Evolutionary conservation across 176 grass and related monocot genomes (phyloP), one percentile per base, ranked within the genome.

Genomic region (Olyra latifolia): DNA sequence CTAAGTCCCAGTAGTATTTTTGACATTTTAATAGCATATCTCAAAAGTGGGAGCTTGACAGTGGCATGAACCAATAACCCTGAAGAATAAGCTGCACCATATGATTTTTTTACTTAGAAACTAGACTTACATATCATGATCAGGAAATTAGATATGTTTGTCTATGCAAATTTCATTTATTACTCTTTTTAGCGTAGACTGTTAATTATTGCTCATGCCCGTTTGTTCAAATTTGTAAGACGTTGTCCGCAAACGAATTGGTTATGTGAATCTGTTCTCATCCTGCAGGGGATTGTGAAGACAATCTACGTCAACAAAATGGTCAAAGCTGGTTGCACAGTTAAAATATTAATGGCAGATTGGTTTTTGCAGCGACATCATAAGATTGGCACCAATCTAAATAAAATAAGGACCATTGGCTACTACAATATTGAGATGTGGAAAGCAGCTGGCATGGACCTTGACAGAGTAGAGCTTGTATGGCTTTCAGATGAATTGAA

Each of bases 401-500:
- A 20, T 30, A 52, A 72, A 70, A 72, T 72, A 50, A 25, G 24
- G 46, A 1, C 8, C 46, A 72, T 52, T 72, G 8, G 44, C 69
- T 10, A 52, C 69, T 30, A 12, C 69, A 72, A 72, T 52, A 72
- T 72, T 72, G 44, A 49, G 46, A 72, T 52, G 16, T 50, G 46
- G 46, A 50, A 72, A 72, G 69, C 46, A 35, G 5, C 69, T 72
- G 69, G 46, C 29, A 71, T 72, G 69, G 9, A 72, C 46, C 69
- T 32, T 32, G 69, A 52, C 69, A 72, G 4, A 72, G 69, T 72
- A 35, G 69, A 52, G 27, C 7, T 72, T 35, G 22, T 72, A 50
- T 72, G 69, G 69, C 52, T 72, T 1, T 72, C 69, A 72, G 69
- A 72, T 52, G 46, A 72, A 72, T 35, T 72, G 69, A 29, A 49